Conservation (phyloP, 768 basidiomycete species). For the Leccinum incarnatum region DNA sequence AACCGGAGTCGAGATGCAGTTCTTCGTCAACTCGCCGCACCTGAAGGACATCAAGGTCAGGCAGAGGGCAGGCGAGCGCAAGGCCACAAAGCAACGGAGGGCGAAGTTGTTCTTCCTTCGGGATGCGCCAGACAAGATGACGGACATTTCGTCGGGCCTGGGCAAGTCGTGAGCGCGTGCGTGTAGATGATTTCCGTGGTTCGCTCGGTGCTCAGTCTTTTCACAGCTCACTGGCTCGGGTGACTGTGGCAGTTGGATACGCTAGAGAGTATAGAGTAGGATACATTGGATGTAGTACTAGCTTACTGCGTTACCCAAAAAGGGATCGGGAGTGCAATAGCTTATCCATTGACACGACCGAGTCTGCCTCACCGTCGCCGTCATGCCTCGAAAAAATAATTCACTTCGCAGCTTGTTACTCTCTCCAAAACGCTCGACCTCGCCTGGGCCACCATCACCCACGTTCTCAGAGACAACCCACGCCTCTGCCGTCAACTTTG, state of each 20-base stretch:
- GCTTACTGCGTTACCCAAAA: constrained; percentile 14
- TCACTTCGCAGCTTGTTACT: constrained; percentile 55
- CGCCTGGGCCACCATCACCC: constrained; percentile 71
- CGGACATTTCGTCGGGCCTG: constrained; percentile 55
- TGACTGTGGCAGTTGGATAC: neutral
- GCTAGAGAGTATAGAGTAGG: constrained; percentile 8
- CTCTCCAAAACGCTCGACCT: constrained; percentile 43
- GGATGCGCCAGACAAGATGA: constrained; percentile 84
- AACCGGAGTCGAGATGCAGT: constrained; percentile 91
- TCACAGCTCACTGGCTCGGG: constrained; percentile 5
- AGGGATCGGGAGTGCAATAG: constrained; percentile 8
- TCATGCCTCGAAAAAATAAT: constrained; percentile 52
- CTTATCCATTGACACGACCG: constrained; percentile 12
- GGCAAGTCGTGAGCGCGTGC: constrained; percentile 22
- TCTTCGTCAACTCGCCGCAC: constrained; percentile 82
- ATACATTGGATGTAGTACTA: constrained; percentile 3
- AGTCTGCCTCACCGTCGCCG: constrained; percentile 13
- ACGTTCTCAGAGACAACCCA: constrained; percentile 82
- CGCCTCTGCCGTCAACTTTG: constrained; percentile 75
- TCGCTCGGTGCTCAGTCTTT: constrained; percentile 1
- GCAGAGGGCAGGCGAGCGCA: constrained; percentile 48
- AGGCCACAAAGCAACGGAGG: constrained; percentile 57
- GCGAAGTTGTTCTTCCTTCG: constrained; percentile 84
- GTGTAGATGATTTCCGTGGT: constrained; percentile 2
- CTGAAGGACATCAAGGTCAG: constrained; percentile 85